Evolutionary conservation across 768 basidiomycete genomes (phyloP), one percentile per base, ranked within the genome.

Genomic region (Coprinopsis strossmayeri): DNA sequence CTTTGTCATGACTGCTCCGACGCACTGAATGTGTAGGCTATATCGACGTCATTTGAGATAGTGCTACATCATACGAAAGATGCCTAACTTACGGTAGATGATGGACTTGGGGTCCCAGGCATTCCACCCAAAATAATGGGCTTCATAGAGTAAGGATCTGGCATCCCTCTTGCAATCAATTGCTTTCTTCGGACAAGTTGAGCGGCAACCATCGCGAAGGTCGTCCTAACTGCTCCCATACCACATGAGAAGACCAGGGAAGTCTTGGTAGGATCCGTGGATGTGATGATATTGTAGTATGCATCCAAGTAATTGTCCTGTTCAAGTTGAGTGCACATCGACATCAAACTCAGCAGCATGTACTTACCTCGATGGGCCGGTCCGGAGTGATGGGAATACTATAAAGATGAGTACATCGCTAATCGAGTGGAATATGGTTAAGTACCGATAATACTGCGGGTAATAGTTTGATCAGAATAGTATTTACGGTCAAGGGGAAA

Each of bases 121-220:
- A 57, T 55, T 12, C 55, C 41, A 20, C 57, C 59, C 27, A 51
- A 52, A 3, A 53, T 44, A 18, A 4, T 55, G 7, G 57, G 37
- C 59, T 69, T 80, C 28, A 63, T 45, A 3, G 74, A 73, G 61
- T 91, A 96, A 0, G 94, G 91, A 60, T 97, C 95, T 2, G 76
- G 73, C 40, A 84, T 64, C 1, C 89, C 90, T 24, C 72, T 67
- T 13, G 73, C 56, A 23, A 87, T 69, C 10, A 84, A 65, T 61
- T 91, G 86, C 58, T 84, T 88, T 41, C 95, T 73, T 35, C 95
- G 74, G 1, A 97, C 74, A 28, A 99, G 72, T 49, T 84, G 81
- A 0, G 95, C 93, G 5, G 92, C 90, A n/a, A 85, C 79, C 96
- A 98, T 98, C 2, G 91, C 92, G 60, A 96, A 98, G 0, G 94